Base-by-base conservation (phyloP, 208 protist species). In the Angomonas deanei region DNA sequence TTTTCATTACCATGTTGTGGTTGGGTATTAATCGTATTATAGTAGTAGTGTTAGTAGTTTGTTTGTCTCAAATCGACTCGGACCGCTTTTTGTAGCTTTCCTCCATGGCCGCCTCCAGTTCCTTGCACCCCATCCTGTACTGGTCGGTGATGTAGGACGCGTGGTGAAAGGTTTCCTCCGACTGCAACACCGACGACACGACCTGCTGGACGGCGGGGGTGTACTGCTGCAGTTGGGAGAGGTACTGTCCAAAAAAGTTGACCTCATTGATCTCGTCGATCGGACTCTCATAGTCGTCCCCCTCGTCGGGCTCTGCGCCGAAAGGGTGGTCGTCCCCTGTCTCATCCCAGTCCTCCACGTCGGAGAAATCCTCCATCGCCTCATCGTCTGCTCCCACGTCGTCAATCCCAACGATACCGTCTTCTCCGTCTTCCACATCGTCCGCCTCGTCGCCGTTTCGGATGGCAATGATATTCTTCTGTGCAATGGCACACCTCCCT, bases 231-330 rank as follows among this genome's bases (percentile, higher is more conserved):
- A 64, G 19, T 4, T n/a, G 28, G 52, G 50, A 64, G 27, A 69
- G 58, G 71, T 70, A 83, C 17, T 54, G 23, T 13, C 72, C 23
- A 47, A 92, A 90, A 28, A 74, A 68, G 1, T 83, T 48, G 19
- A 89, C 88, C 69, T 95, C 88, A 55, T 91, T 92, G 32, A 95
- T 73, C 50, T 89, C 80, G 47, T 95, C 88, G 55, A 95, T 95
- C 10, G 85, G 85, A 64, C 88, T 92, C 46, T 83, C 74, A 66
- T 95, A 95, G 61, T 89, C 71, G 61, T 95, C 88, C 21, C 80
- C 88, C 61, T 94, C 88, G 56, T 94, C 88, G 24, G 60, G 36
- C 6, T 66, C 57, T 15, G 53, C 67, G 11, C 46, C 68, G 19
- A 34, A 55, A 13, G 28, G 42, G 31, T 60, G 63, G 32, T 60